Percentiles rank a stretch among this genome's conserved stretches.
These are phyloP conservation scores for Leishmania arabica DNA, from an alignment of 208 protist genomes.

Conservation along the genomic window DNA sequence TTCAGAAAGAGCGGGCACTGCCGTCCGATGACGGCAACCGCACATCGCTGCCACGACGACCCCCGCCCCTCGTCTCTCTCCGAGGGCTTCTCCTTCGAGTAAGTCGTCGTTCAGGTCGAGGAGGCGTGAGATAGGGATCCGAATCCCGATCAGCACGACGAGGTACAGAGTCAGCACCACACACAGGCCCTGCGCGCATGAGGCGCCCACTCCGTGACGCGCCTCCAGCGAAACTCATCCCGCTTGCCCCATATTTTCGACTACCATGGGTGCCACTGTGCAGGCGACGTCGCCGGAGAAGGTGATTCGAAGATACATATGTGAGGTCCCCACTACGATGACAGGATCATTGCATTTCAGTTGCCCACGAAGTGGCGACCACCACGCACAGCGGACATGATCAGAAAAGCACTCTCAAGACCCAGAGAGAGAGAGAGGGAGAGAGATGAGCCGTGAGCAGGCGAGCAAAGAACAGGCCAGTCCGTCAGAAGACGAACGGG, in stretches of 20 bases:
- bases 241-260: conserved; percentile 17
- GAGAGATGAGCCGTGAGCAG: not conserved
- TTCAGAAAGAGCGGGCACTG: conserved; percentile 46
- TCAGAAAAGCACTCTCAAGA: not conserved
- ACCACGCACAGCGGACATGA: conserved; percentile 26
- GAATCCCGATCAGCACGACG: conserved; percentile 14
- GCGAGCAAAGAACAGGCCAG: not conserved
- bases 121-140: conserved; percentile 8
- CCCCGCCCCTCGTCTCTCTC: conserved; percentile 1
- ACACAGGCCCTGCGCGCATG: conserved; percentile 21
- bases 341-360: conserved; percentile 30
- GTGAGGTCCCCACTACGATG: conserved; percentile 2
- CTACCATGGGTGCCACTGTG: conserved; percentile 10
- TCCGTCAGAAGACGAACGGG: not conserved
- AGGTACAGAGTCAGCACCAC: conserved; percentile 30
- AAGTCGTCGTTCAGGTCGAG: conserved; percentile 11
- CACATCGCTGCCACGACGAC: conserved; percentile 14
- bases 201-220: conserved; percentile 24
- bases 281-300: conserved; percentile 30
- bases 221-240: conserved; percentile 17
- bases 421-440: not conserved
- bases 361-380: conserved; percentile 19
- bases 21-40: conserved; percentile 10
- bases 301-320: conserved; percentile 17
- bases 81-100: not conserved